These are phyloP conservation scores for Sphaceloma murrayae DNA, from an alignment of 2,329 filamentous ascomycete species.

Conservation along the genomic window DNA sequence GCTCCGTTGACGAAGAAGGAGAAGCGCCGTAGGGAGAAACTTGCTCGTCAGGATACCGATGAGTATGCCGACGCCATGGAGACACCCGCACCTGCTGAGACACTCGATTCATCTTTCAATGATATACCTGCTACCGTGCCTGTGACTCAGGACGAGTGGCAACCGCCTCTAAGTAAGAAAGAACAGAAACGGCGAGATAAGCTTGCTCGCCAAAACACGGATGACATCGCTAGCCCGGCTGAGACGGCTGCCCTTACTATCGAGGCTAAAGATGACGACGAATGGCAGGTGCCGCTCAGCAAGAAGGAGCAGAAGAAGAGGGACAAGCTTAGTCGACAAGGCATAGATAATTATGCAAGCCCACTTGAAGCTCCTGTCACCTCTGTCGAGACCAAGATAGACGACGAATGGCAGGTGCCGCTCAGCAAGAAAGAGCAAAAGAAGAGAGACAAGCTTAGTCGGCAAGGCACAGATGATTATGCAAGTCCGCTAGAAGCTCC, in stretches of 20 bases:
- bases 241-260: neutral
- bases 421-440: slow-evolving; percentile 21
- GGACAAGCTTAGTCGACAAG: slow-evolving; percentile 32
- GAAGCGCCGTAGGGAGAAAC: too few species aligned
- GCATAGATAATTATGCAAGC: slow-evolving; percentile 1
- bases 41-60: too few species aligned
- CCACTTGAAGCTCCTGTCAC: neutral
- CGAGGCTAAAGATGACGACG: slow-evolving; percentile 11
- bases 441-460: slow-evolving; percentile 29
- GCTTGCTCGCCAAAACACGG: slow-evolving; percentile 7
- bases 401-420: slow-evolving; percentile 18
- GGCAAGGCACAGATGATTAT: slow-evolving; percentile 10
- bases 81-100: too few species aligned
- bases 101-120: too few species aligned
- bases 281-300: slow-evolving; percentile 31
- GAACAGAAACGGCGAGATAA: slow-evolving; percentile 15
- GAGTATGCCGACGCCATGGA: too few species aligned
- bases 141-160: too few species aligned
- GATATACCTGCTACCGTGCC: too few species aligned
- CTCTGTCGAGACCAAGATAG: neutral
- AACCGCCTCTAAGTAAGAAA: too few species aligned
- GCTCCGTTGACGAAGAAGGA: slow-evolving; percentile 15
- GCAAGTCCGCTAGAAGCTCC: neutral
- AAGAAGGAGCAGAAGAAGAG: slow-evolving; percentile 45
- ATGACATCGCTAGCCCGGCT: neutral